Base-by-base conservation (phyloP, 108 stramenopile genomes). In the Skeletonema tropicum region DNA sequence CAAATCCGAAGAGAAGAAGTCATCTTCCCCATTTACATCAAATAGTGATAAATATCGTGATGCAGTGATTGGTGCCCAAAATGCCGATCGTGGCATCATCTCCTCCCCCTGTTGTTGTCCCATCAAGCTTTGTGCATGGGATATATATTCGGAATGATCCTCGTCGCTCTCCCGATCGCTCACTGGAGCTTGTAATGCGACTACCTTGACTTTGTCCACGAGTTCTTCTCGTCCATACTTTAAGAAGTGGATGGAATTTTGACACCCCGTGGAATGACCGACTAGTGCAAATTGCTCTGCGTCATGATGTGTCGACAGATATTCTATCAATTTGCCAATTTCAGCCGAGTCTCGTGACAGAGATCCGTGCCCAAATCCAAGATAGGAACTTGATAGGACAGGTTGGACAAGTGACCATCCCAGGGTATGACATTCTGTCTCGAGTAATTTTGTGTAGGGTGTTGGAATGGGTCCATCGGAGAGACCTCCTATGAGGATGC, bases 51-150 rank as follows among this genome's bases (percentile, higher is more conserved):
- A 30, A 73, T 86, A 98, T 2, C 97, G 84, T 48, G 89, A 71
- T 13, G 96, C 94, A 14, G 97, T 97, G 13, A 98, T 95, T n/a
- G 97, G 97, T 8, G 95, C 93, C 92, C 94, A 94, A 76, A 92
- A 89, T 23, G 94, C 75, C 1, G 68, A 72, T 19, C 94, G 87
- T 21, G 97, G 97, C 92, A 98, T 92, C 91, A 97, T 92, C 85
- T 97, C 97, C 10, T 91, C 69, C 8, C 77, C 88, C 49, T 82
- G 82, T 12, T 77, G 74, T 26, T 71, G 63, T 3, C 67, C 57
- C 23, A 82, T 65, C 64, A 88, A 60, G 5, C 61, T 33, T 55
- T 79, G 61, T 46, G 97, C 97, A 57, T 73, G 58, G 4, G 33
- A n/a, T 5, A 97, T 39, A 57, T 85, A 68, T 46, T 64, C 11